phyloP scores from a whole-genome alignment of 495 filamentous ascomycete species.

The Penicillium malachiteum region DNA sequence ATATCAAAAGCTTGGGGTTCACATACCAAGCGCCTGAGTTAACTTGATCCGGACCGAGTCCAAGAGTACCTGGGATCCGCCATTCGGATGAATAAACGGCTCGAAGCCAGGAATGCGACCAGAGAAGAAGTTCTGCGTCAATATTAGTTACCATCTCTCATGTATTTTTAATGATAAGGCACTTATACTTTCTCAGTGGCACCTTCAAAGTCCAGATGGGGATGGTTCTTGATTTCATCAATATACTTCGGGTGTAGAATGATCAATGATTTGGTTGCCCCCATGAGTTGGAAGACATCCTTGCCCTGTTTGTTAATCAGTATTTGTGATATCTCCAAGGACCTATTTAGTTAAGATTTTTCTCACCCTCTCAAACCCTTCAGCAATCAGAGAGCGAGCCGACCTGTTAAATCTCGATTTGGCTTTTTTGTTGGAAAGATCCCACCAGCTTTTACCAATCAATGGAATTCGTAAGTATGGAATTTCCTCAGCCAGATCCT shows the following conservation, averaged over 20 bases:
- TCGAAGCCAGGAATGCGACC: conserved; percentile 48
- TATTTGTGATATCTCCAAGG: not conserved
- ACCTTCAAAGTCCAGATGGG: conserved; percentile 37
- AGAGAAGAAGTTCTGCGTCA: conserved; percentile 40
- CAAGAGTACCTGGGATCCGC: conserved; percentile 26
- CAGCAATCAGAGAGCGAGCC: conserved; percentile 23
- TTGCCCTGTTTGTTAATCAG: conserved; percentile 17
- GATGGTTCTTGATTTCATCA: conserved; percentile 49
- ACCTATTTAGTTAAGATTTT: not conserved
- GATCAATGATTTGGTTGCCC: conserved; percentile 31
- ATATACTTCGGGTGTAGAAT: conserved; percentile 49
- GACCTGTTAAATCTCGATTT: conserved; percentile 24
- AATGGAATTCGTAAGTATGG: conserved; percentile 29
- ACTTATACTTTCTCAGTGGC: conserved; percentile 37
- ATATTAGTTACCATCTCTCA: not conserved
- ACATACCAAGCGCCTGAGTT: conserved; percentile 46
- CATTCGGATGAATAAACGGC: conserved; percentile 30
- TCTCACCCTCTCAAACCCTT: conserved; percentile 34
- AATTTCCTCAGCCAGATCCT: conserved; percentile 29
- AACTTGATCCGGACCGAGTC: conserved; percentile 45
- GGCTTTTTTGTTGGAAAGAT: conserved; percentile 33
- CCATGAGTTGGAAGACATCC: conserved; percentile 42
- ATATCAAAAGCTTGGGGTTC: not conserved
- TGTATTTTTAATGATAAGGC: not conserved
- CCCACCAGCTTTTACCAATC: conserved; percentile 30